These are phyloP conservation scores for Rhizopogon salebrosus DNA, from an alignment of 768 basidiomycete genomes.

Conservation along the genomic window DNA sequence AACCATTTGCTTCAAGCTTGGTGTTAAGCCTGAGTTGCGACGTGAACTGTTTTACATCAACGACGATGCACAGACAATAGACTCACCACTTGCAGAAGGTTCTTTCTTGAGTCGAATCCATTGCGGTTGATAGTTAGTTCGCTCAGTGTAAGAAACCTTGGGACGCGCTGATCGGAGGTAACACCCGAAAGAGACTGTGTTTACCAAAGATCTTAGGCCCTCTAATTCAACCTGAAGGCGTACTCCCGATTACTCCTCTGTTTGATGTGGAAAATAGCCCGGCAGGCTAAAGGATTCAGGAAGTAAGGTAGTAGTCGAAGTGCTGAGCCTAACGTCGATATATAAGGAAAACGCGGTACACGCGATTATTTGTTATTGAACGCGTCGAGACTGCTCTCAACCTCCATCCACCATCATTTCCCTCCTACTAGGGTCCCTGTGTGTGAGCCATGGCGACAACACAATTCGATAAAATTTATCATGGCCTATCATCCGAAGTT, in stretches of 20 bases:
- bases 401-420: constrained; percentile 11
- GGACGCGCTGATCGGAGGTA: neutral
- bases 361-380: constrained; percentile 22
- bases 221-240: neutral
- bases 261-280: neutral
- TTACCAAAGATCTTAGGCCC: neutral
- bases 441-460: constrained; percentile 48
- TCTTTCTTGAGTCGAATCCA: constrained; percentile 52
- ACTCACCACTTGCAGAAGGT: constrained; percentile 90
- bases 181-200: neutral
- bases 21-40: constrained; percentile 79
- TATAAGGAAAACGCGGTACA: constrained; percentile 4
- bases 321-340: neutral
- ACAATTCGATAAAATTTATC: constrained; percentile 84
- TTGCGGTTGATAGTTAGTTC: constrained; percentile 3
- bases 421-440: neutral
- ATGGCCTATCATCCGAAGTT: constrained; percentile 62
- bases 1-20: constrained; percentile 80
- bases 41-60: neutral
- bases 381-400: constrained; percentile 31
- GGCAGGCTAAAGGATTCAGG: neutral
- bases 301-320: neutral
- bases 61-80: neutral
- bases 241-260: neutral
- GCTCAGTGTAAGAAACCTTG: neutral